These are phyloP conservation scores for Conticribra weissflogii DNA, from an alignment of 108 stramenopile genomes.

Conservation along the genomic window DNA sequence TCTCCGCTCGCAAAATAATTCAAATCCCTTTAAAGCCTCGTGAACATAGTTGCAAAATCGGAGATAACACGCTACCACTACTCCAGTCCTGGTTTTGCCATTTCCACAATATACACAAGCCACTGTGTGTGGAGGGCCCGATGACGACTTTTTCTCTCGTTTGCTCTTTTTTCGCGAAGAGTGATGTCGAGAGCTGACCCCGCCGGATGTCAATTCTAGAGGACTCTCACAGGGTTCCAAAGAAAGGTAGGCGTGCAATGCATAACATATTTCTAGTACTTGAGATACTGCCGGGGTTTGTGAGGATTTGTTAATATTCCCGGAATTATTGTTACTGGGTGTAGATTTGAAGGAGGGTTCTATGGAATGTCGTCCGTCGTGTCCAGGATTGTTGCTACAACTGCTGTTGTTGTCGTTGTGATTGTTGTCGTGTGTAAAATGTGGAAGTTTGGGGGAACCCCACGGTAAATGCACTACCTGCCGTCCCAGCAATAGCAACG, in stretches of 20 bases:
- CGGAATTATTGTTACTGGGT: conserved; percentile 1
- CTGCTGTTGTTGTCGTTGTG: conserved; percentile 1
- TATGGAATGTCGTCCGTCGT: background rate
- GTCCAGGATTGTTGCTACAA: background rate
- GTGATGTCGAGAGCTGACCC: background rate
- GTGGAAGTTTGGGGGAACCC: conserved; percentile 49
- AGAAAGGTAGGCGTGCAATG: conserved; percentile 69
- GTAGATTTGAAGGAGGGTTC: conserved; percentile 3
- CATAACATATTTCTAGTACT: conserved; percentile 72
- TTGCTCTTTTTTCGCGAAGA: background rate
- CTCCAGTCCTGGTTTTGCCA: conserved; percentile 91
- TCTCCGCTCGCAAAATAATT: conserved; percentile 53
- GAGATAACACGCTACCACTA: conserved; percentile 85
- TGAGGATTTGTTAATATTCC: conserved; percentile 22
- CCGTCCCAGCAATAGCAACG: conserved; percentile 55
- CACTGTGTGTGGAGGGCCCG: conserved; percentile 28
- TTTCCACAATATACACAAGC: conserved; percentile 81
- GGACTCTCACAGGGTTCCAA: conserved; percentile 40
- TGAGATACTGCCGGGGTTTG: conserved; percentile 62
- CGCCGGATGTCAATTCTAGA: conserved; percentile 1
- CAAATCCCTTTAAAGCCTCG: conserved; percentile 69
- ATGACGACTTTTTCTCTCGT: background rate
- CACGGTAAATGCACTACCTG: conserved; percentile 73
- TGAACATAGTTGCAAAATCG: conserved; percentile 62
- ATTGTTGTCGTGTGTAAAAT: too few species aligned